A percentile compares a stretch with the other conserved stretches of the same genome.
These are phyloP conservation scores for Biscogniauxia mediterranea DNA, from an alignment of 2,329 filamentous ascomycete species.

Conservation along the genomic window DNA sequence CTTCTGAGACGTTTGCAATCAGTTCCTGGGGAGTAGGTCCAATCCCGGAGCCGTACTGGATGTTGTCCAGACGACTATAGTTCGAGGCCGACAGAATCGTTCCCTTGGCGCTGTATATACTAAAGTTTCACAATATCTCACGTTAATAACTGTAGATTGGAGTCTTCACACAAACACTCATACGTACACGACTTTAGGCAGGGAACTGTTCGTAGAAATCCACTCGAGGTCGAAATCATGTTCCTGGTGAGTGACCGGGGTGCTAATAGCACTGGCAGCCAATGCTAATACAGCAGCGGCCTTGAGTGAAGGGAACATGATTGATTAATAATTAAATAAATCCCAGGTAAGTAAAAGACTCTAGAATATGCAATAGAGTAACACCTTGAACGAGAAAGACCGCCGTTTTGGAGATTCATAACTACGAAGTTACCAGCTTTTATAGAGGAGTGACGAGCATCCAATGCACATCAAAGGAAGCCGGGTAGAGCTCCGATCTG, in stretches of 20 bases:
- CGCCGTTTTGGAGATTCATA: background rate
- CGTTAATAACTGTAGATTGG: background rate
- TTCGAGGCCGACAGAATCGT: slow-evolving; percentile 37
- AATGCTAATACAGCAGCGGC: background rate
- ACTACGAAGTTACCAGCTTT: too few species aligned
- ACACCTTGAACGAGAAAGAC: background rate
- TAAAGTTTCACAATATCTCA: background rate
- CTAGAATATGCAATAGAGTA: background rate
- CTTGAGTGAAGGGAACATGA: background rate
- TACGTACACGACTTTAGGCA: slow-evolving; percentile 30
- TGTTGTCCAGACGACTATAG: slow-evolving; percentile 34
- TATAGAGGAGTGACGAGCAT: too few species aligned
- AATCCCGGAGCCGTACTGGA: slow-evolving; percentile 30
- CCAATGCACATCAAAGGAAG: too few species aligned
- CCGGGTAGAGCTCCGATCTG: too few species aligned
- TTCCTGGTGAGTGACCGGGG: background rate
- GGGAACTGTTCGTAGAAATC: slow-evolving; percentile 24
- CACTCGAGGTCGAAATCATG: slow-evolving; percentile 15
- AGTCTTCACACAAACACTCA: background rate
- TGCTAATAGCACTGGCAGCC: background rate
- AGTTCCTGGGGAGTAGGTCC: slow-evolving; percentile 26
- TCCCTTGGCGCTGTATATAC: slow-evolving; percentile 27
- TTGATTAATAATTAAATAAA: background rate
- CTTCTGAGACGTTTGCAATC: slow-evolving; percentile 33
- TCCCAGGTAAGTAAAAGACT: background rate